These are phyloP conservation scores for Solioccasus polychromus DNA, from an alignment of 768 basidiomycete genomes.

Conservation along the genomic window DNA sequence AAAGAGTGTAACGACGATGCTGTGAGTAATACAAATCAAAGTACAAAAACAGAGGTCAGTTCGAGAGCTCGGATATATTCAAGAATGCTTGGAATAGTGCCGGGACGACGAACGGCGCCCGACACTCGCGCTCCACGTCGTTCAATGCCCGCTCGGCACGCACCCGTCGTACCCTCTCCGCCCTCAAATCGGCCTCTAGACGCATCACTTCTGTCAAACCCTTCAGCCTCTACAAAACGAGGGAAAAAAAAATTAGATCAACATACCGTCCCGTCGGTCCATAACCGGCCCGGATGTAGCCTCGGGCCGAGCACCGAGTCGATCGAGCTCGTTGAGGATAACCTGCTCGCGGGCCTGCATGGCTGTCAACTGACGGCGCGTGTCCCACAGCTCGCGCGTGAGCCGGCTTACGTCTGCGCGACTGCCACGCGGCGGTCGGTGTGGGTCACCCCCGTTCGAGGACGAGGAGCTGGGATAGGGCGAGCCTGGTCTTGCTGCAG, in stretches of 20 bases:
- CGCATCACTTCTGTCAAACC: conserved; percentile 12
- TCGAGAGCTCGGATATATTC: conserved; percentile 45
- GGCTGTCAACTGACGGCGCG: conserved; percentile 22
- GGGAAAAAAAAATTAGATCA: background rate
- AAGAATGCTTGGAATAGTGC: conserved; percentile 54
- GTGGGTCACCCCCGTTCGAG: background rate
- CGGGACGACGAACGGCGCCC: conserved; percentile 54
- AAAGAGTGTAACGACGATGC: background rate
- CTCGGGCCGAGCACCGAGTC: conserved; percentile 9
- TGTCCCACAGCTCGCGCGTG: conserved; percentile 28
- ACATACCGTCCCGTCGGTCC: conserved; percentile 17
- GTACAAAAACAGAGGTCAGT: conserved; percentile 1
- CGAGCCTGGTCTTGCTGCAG: too few relatives aligned
- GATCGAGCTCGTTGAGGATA: conserved; percentile 22
- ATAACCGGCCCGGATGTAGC: background rate
- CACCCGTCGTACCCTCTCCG: conserved; percentile 36
- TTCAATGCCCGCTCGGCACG: conserved; percentile 43
- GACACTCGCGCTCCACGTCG: conserved; percentile 50
- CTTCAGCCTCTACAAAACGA: background rate
- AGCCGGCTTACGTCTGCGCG: conserved; percentile 11
- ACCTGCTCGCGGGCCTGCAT: conserved; percentile 23
- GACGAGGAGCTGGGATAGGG: background rate
- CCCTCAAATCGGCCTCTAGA: conserved; percentile 35
- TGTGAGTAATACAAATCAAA: background rate
- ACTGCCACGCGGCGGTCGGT: background rate